Percentiles rank a stretch among this genome's conserved stretches.
These are phyloP conservation scores for Barnettozyma hawaiiensis DNA, from an alignment of 1,139 yeast genomes.

Conservation along the genomic window DNA sequence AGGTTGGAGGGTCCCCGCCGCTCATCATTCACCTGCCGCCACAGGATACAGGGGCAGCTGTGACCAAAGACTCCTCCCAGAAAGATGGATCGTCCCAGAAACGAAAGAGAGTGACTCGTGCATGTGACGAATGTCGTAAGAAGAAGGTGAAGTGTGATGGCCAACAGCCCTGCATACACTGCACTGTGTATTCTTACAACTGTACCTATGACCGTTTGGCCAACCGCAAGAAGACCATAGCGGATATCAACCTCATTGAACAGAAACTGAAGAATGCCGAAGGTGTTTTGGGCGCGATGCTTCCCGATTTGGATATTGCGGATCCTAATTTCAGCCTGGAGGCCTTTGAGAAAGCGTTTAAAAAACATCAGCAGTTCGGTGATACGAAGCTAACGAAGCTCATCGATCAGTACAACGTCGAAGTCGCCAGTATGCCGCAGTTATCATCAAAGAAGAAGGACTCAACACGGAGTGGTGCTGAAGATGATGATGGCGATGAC, in stretches of 20 bases:
- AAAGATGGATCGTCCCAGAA: constrained; percentile 31
- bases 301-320: constrained; percentile 49
- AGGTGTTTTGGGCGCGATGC: constrained; percentile 35
- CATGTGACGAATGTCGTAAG: constrained; percentile 81
- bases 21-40: constrained; percentile 7
- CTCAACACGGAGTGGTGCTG: constrained; percentile 1
- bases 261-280: constrained; percentile 33
- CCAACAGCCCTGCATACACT: constrained; percentile 87
- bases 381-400: constrained; percentile 9
- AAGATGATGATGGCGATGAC: too few species aligned
- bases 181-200: constrained; percentile 79
- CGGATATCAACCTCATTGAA: constrained; percentile 33
- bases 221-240: constrained; percentile 42
- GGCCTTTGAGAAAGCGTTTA: constrained; percentile 31
- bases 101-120: constrained; percentile 80
- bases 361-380: constrained; percentile 3
- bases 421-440: constrained; percentile 1
- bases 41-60: not conserved
- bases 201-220: constrained; percentile 79
- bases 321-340: constrained; percentile 43
- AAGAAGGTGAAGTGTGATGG: constrained; percentile 94
- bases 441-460: not conserved
- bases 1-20: constrained; percentile 8
- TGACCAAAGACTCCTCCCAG: not conserved
- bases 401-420: constrained; percentile 11